phyloP scores from a whole-genome alignment of 2,329 filamentous ascomycete genomes.

The Pseudogymnoascus sp. region DNA sequence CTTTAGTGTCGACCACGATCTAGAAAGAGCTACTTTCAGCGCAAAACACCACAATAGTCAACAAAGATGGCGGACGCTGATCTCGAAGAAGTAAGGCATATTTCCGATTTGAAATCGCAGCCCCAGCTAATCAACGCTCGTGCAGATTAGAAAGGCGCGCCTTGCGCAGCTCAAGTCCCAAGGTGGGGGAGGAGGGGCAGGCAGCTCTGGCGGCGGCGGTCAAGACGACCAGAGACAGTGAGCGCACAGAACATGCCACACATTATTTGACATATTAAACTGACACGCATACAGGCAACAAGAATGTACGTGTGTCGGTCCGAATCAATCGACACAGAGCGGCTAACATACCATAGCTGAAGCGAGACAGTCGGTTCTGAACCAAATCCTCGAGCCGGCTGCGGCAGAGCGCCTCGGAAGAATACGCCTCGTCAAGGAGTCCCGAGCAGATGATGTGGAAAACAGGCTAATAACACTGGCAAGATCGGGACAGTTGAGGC shows the following conservation, averaged over 20 bases:
- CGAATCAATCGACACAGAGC: conserved; percentile 10
- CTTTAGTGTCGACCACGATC: background rate
- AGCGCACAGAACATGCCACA: conserved; percentile 26
- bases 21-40: background rate
- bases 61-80: conserved; percentile 8
- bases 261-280: conserved; percentile 10
- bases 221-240: conserved; percentile 59
- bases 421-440: conserved; percentile 91
- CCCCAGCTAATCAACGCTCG: background rate
- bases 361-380: conserved; percentile 67
- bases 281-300: conserved; percentile 32
- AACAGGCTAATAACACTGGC: conserved; percentile 89
- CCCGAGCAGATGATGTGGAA: conserved; percentile 82
- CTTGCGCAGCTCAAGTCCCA: conserved; percentile 85
- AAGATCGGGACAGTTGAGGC: conserved; percentile 72
- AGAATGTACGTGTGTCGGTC: conserved; percentile 32
- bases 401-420: conserved; percentile 87
- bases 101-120: background rate
- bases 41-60: background rate
- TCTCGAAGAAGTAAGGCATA: conserved; percentile 5
- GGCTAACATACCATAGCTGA: conserved; percentile 40
- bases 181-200: conserved; percentile 42
- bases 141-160: conserved; percentile 79
- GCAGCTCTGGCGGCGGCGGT: conserved; percentile 38
- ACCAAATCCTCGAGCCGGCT: conserved; percentile 89